These are phyloP conservation scores for Suillus paluster DNA, from an alignment of 768 basidiomycete genomes.

Conservation along the genomic window DNA sequence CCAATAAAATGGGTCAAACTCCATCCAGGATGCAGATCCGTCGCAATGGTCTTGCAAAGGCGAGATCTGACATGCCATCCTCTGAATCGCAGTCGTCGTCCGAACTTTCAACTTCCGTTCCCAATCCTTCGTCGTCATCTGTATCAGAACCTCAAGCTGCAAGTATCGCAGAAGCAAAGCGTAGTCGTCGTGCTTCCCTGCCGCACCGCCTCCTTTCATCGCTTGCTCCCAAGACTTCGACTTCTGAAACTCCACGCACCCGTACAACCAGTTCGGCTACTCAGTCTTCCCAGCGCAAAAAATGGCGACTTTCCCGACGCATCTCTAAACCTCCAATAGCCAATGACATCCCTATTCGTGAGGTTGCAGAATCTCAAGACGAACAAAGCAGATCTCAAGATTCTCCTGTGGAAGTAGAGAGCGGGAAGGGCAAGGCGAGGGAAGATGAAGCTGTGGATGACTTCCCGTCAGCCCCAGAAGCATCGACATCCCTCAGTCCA, in stretches of 20 bases:
- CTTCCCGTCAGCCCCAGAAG: background rate
- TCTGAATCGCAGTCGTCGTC: conserved; percentile 12
- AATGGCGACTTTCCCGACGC: conserved; percentile 35
- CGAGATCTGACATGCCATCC: conserved; percentile 12
- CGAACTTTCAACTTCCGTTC: background rate
- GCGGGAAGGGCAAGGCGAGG: conserved; percentile 39
- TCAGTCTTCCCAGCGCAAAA: conserved; percentile 22
- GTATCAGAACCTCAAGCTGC: background rate
- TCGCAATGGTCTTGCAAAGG: conserved; percentile 15
- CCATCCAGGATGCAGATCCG: conserved; percentile 27
- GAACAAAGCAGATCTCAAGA: conserved; percentile 35
- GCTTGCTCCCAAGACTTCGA: conserved; percentile 20
- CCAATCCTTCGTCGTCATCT: conserved; percentile 4
- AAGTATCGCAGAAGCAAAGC: conserved; percentile 5
- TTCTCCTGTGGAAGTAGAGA: conserved; percentile 24
- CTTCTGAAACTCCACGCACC: conserved; percentile 15
- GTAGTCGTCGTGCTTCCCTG: conserved; percentile 26
- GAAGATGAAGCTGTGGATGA: conserved; percentile 17
- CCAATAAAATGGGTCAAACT: conserved; percentile 33
- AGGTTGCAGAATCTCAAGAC: conserved; percentile 23
- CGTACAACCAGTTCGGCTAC: conserved; percentile 12
- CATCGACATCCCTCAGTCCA: background rate
- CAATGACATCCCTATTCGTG: conserved; percentile 18
- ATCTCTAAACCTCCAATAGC: conserved; percentile 36
- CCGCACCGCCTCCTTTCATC: conserved; percentile 41